Base-by-base conservation (phyloP, 306 rosid genomes). In the Morella rubra region DNA sequence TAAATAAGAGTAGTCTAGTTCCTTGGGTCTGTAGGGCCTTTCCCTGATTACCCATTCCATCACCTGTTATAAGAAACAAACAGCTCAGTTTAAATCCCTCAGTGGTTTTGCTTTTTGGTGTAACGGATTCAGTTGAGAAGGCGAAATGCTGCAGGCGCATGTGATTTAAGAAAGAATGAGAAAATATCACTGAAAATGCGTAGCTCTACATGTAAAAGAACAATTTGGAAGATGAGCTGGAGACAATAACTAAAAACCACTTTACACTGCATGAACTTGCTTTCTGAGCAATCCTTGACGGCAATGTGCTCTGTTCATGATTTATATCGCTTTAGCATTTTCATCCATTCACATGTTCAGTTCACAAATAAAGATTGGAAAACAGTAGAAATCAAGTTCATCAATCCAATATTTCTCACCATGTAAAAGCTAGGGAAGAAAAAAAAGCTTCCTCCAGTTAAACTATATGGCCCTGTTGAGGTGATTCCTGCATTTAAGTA, bases 1-100 rank as follows among this genome's bases (percentile, higher is more conserved):
- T 72, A 95, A 86, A 69, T 84, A 95, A 73, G 97, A 92, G 82
- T 92, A 95, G 82, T 95, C 97, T 58, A 92, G 79, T 53, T 95
- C 97, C 61, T 70, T 90, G 49, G 89, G 91, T 82, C 81, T 86
- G 59, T 90, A 95, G 1, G 99, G 99, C 69, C 84, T 85, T 79
- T 95, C 97, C 81, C 97, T 87, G 75, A 95, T 85, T 86, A 91
- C 90, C 97, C 99, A 95, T 80, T 92, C 97, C 99, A 91, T 92
- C 42, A 89, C 96, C 97, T 95, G 87, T 76, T 78, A 78, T 84
- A 73, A 85, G 42, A 14, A 69, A 74, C 45, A 61, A 24, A 65
- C 13, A 77, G 40, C 72, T 51, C 69, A 37, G 69, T 16, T 65
- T 42, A 62, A 69, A 56, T n/a, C 27, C 61, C 47, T 66, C 67